Conservation (phyloP, 805 yeast species). For the Cyberlindnera petersonii region DNA sequence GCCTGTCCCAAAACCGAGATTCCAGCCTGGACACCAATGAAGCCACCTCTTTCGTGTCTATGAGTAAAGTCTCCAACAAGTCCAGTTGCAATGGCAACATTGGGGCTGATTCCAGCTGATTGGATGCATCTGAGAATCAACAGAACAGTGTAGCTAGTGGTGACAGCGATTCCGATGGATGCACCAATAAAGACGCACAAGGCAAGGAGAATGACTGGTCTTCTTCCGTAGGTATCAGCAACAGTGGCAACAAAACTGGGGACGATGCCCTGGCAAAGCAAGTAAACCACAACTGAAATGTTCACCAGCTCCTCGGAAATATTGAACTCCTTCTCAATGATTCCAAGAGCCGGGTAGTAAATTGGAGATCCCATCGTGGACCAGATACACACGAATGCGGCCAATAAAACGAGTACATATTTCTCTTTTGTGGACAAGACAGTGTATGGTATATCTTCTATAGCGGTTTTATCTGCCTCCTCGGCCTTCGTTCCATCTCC, state of each 20-base stretch:
- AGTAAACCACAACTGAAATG: conserved; percentile 71
- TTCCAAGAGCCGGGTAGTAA: conserved; percentile 72
- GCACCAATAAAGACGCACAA: conserved; percentile 54
- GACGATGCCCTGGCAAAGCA: conserved; percentile 69
- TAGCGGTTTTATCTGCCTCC: background rate
- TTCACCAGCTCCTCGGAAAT: conserved; percentile 58
- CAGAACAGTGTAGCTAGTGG: conserved; percentile 54
- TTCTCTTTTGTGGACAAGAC: conserved; percentile 7
- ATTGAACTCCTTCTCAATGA: conserved; percentile 49
- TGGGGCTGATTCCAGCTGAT: conserved; percentile 73
- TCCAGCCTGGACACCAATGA: conserved; percentile 63
- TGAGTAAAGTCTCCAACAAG: conserved; percentile 72
- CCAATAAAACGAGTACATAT: conserved; percentile 4
- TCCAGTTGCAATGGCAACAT: conserved; percentile 66
- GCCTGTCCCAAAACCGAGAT: conserved; percentile 69
- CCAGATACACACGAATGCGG: conserved; percentile 45
- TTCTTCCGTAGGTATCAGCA: conserved; percentile 68
- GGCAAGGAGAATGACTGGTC: conserved; percentile 60
- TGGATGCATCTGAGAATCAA: conserved; percentile 66
- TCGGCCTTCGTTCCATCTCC: too few species aligned
- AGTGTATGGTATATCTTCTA: conserved; percentile 5
- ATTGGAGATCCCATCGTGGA: conserved; percentile 74
- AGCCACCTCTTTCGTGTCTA: conserved; percentile 63
- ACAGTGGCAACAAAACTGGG: conserved; percentile 68
- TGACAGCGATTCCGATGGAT: conserved; percentile 61